Base-by-base conservation (phyloP, 2,329 filamentous ascomycete species). In the Trichoderma hamatum region DNA sequence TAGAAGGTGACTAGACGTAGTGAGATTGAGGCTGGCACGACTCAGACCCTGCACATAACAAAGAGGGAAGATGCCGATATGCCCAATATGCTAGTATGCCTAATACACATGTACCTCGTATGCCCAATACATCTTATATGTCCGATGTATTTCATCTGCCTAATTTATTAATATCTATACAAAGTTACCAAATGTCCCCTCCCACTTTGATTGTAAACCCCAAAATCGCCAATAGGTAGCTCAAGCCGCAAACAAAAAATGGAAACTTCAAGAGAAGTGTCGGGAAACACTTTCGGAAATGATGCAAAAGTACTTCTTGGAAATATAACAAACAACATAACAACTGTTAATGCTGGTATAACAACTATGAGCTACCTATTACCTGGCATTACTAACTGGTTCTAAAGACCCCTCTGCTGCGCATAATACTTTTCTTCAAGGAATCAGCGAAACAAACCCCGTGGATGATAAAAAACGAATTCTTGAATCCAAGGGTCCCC, bases 391-490 rank as follows among this genome's bases (percentile, higher is more conserved):
- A 9, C 32, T 26, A 19, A 59, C 9, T 6, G 13, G 1, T 6
- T 7, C 16, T 19, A 10, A 3, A 32, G 46, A 9, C 3, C 26
- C 28, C 0, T 34, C 28, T 5, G 19, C 21, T 16, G n/a, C 43
- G 0, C 43, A 51, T 7, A 24, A 1, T 0, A 13, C 3, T 2
- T 62, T 62, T 36, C 43, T 62, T 7, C 28, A 34, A 51, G 28
- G 26, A 3, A 51, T 62, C 4, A 62, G 59, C 28, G 26, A 51
- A 51, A 62, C 59, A 6, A 32, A 51, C 1, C 43, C 59, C 1
- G 1, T 62, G 5, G 9, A 55, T n/a, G 78, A 81, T 62, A 81
- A 79, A 67, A 62, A 26, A 1, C 76, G 77, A 19, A 79, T 83
- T 49, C 71, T 80, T 60, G 24, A 70, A 1, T 74, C 71, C 0